A percentile compares a stretch with the other conserved stretches of the same genome.
Evolutionary conservation across 495 filamentous ascomycete genomes (phyloP).

Genomic region (Diplogelasinospora grovesii): DNA sequence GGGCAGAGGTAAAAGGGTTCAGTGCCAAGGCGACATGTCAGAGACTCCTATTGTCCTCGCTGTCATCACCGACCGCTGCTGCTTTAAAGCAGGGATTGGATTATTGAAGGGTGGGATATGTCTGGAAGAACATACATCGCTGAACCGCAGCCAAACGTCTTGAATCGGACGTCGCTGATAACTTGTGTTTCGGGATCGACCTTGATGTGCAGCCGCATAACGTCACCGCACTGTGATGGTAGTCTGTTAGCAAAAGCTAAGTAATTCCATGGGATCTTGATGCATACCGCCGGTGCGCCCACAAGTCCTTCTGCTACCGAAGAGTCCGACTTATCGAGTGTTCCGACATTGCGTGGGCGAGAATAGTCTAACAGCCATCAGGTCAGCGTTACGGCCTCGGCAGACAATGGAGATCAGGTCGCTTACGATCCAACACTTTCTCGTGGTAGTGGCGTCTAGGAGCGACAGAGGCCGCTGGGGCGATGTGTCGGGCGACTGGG

Average conservation of each 20-base stretch:
- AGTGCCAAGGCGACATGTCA: no score
- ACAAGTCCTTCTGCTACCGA: conserved; percentile 97
- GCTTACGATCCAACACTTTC: conserved; percentile 63
- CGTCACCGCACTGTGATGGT: conserved; percentile 61
- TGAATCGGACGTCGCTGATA: conserved; percentile 80
- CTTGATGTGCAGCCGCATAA: conserved; percentile 98
- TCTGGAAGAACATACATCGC: conserved; percentile 78
- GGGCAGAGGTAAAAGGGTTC: no score
- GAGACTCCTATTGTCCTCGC: no score
- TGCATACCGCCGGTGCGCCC: conserved; percentile 69
- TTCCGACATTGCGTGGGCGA: conserved; percentile 88
- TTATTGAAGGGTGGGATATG: no score
- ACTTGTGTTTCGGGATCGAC: conserved; percentile 84
- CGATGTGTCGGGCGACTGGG: conserved; percentile 31
- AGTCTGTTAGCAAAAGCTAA: neutral
- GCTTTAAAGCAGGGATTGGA: no score
- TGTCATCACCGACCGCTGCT: no score
- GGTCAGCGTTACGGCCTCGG: conserved; percentile 4
- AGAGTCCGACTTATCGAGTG: conserved; percentile 73
- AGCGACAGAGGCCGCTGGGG: conserved; percentile 31
- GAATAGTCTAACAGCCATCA: conserved; percentile 59
- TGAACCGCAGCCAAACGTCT: conserved; percentile 96
- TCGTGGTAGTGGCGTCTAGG: conserved; percentile 47
- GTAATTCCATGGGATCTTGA: no score
- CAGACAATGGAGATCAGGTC: neutral